Percentiles rank a stretch among this genome's conserved stretches.
phyloP scores from a whole-genome alignment of 495 filamentous ascomycete species.

The Viridothelium virens region DNA sequence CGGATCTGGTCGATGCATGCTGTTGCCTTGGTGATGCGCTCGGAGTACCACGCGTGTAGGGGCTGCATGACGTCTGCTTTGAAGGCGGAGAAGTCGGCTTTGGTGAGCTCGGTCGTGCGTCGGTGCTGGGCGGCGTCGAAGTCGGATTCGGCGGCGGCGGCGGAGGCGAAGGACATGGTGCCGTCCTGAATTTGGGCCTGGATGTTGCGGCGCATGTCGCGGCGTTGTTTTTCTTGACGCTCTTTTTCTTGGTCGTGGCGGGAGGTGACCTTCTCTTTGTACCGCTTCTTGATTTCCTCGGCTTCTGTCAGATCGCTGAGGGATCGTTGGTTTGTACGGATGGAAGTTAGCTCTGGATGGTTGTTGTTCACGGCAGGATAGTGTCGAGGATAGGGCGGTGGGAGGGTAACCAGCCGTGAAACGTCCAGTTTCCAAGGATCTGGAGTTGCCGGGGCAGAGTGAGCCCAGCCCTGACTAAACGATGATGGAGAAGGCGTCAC shows the following conservation, averaged over 20 bases:
- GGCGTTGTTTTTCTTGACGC: constrained; percentile 44
- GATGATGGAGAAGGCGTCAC: constrained; percentile 30
- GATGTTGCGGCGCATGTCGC: constrained; percentile 54
- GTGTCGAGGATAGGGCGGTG: constrained; percentile 86
- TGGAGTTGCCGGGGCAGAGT: constrained; percentile 37
- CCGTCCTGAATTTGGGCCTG: constrained; percentile 66
- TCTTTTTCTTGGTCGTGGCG: constrained; percentile 40
- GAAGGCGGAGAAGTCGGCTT: constrained; percentile 68
- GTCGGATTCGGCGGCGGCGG: constrained; percentile 66
- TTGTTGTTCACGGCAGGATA: constrained; percentile 93
- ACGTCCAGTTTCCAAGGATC: constrained; percentile 63
- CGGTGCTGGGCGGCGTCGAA: constrained; percentile 55
- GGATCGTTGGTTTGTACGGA: constrained; percentile 64
- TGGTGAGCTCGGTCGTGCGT: constrained; percentile 52
- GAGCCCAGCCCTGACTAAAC: constrained; percentile 20
- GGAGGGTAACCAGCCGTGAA: constrained; percentile 83
- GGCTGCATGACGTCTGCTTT: constrained; percentile 69
- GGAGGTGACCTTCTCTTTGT: constrained; percentile 29
- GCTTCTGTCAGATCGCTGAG: constrained; percentile 70
- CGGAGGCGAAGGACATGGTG: constrained; percentile 69
- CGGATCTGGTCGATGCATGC: constrained; percentile 63
- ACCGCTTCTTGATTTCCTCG: constrained; percentile 58
- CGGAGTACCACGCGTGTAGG: constrained; percentile 60
- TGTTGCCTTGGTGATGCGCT: constrained; percentile 41
- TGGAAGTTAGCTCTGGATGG: constrained; percentile 76